These are phyloP conservation scores for Cordyceps cicadae DNA, from an alignment of 2,329 filamentous ascomycete genomes.

Conservation along the genomic window DNA sequence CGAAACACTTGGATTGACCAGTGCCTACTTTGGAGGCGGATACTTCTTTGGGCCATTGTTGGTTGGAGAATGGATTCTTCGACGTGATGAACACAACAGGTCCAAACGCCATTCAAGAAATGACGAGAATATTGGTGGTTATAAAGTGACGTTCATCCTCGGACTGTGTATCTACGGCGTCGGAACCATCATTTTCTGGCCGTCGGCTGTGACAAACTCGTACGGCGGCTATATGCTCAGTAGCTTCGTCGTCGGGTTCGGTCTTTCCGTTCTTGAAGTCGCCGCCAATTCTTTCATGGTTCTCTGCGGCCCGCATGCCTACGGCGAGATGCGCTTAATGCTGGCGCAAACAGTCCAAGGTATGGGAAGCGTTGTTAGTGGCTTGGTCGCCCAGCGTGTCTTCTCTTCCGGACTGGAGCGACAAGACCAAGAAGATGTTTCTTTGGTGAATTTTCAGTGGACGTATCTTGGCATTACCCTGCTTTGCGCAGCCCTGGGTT, in stretches of 20 bases:
- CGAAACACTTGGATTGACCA: constrained; percentile 59
- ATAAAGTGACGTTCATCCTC: constrained; percentile 71
- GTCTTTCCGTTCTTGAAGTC: constrained; percentile 69
- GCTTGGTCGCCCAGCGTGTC: constrained; percentile 62
- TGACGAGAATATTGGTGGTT: constrained; percentile 50
- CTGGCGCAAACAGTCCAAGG: constrained; percentile 70
- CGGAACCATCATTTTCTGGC: constrained; percentile 82
- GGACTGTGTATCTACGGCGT: constrained; percentile 67
- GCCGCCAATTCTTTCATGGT: constrained; percentile 67
- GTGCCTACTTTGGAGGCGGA: constrained; percentile 60
- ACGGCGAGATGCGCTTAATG: constrained; percentile 66
- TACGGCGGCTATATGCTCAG: constrained; percentile 71
- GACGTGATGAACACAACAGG: constrained; percentile 55
- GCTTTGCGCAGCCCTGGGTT: constrained; percentile 61
- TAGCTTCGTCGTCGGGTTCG: constrained; percentile 68
- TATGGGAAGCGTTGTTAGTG: constrained; percentile 64
- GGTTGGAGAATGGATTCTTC: constrained; percentile 62
- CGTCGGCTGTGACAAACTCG: constrained; percentile 63
- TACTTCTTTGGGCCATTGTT: constrained; percentile 64
- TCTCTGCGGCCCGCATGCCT: constrained; percentile 65
- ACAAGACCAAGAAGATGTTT: constrained; percentile 26
- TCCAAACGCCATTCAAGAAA: constrained; percentile 30
- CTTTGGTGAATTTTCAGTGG: constrained; percentile 71
- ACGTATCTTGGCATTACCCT: constrained; percentile 74
- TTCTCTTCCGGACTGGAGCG: constrained; percentile 59